Evolutionary conservation across 495 filamentous ascomycete species (phyloP), one percentile per base, ranked within the genome.

Genomic region (Podospora pseudopauciseta): DNA sequence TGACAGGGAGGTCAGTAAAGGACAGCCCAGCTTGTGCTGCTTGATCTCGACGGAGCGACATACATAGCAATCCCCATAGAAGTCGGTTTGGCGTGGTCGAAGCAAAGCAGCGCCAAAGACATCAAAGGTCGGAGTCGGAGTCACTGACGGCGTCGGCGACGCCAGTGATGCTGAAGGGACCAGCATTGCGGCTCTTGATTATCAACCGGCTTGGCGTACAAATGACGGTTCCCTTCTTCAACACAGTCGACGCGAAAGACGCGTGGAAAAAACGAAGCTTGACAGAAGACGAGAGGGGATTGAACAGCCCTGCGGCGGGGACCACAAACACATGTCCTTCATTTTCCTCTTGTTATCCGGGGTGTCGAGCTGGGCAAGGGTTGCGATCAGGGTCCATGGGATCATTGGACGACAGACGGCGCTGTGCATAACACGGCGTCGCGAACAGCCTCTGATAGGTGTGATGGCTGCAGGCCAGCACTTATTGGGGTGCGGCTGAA

Each of bases 91-190:
- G 15, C 70, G 72, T 30, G 70, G 67, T 19, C 63, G 60, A n/a
- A 74, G 67, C 0, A 13, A 59, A n/a, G 59, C 11, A 39, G 63
- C 61, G 34, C 63, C 63, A 13, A 66, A 64, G 4, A 66, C 49
- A 63, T 49, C 39, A 49, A 49, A 9, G 39, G 39, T 49, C 13
- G 44, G 63, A n/a, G 68, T 66, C 27, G 67, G 18, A 0, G 62
- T 66, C 19, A 69, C 61, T 44, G 68, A 68, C 0, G 70, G 59
- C 44, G 68, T 60, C 39, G 70, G 72, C 39, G 72, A n/a, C 54
- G 63, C 28, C 23, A 64, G 4, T 28, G 66, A 30, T 4, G 70
- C 30, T 28, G 34, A 13, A 3, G 62, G 55, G 3, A 58, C 34
- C 56, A 67, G 5, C 68, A 70, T 70, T 15, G 65, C 57, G 27